Base-by-base conservation (phyloP, 345 rosid species). In the Erucastrum elatum region DNA sequence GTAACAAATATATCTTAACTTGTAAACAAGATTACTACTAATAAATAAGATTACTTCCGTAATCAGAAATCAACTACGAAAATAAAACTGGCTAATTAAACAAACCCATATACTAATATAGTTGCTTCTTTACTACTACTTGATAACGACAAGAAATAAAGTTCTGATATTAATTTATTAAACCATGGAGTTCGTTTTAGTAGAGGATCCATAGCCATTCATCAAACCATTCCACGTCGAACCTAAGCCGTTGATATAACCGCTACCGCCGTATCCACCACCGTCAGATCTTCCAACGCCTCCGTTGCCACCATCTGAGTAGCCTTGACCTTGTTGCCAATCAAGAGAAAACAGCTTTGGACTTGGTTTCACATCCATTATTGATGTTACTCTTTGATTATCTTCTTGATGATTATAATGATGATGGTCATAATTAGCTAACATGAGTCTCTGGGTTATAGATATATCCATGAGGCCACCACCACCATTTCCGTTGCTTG, bases 251-350 rank as follows among this genome's bases (percentile, higher is more conserved):
- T 60, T 81, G 72, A 80, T 75, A 60, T 80, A 80, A 25, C 83
- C 37, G 16, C 77, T 64, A 56, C 70, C 59, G 12, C 70, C 67
- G 3, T 74, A 61, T 37, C 71, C 82, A 55, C 71, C 84, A 63
- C 85, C 94, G 13, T 80, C 79, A 62, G 66, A 13, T 79, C 62
- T 79, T 63, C 69, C 80, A 44, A 60, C 79, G 31, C 31, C 31
- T 29, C 31, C 31, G 31, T 29, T 29, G 31, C 31, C 31, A 59
- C 71, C 83, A 58, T 85, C 87, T 3, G 92, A 78, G 78, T 88
- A 86, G 39, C 87, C 84, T 72, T 90, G 94, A 72, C 87, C 90
- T 76, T 92, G 97, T 72, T 90, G 95, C 97, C 97, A 92, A 39
- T 92, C 93, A 33, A 91, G 91, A 30, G 97, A 88, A 66, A 88